Evolutionary conservation across 768 basidiomycete species (phyloP).

Genomic region (Boletus rex-veris): DNA sequence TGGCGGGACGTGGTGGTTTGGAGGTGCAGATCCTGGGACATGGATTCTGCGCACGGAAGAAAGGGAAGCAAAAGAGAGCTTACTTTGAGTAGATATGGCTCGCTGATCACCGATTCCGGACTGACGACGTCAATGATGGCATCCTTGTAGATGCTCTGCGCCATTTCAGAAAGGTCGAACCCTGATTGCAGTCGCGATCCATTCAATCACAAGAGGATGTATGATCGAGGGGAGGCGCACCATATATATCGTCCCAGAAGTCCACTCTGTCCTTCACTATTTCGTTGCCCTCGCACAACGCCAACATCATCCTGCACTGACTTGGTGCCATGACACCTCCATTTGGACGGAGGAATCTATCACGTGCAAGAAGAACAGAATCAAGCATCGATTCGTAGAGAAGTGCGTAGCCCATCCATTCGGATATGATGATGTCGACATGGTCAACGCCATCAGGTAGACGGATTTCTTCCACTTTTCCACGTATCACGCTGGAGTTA

Average conservation of each 20-base stretch:
- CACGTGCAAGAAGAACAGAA: conserved; percentile 85
- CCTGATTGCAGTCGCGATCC: conserved; percentile 43
- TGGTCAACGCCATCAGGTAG: conserved; percentile 68
- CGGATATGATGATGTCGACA: conserved; percentile 94
- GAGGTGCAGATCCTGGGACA: conserved; percentile 69
- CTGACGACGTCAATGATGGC: conserved; percentile 80
- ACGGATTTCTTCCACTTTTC: conserved; percentile 85
- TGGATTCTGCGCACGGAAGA: not conserved
- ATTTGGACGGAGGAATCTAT: conserved; percentile 70
- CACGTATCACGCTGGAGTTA: conserved; percentile 64
- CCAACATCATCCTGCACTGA: conserved; percentile 83
- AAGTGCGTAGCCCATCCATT: conserved; percentile 96
- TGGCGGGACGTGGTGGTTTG: conserved; percentile 60
- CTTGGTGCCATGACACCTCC: conserved; percentile 88
- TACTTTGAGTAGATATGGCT: conserved; percentile 67
- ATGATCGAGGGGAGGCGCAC: conserved; percentile 38
- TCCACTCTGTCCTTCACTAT: conserved; percentile 77
- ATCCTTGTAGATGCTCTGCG: conserved; percentile 67
- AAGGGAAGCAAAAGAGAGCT: conserved; percentile 6
- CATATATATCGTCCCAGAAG: conserved; percentile 92
- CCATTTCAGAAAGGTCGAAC: conserved; percentile 87
- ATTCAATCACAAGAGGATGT: not conserved
- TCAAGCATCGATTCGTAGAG: conserved; percentile 98
- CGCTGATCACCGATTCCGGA: conserved; percentile 60
- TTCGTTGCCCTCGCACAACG: conserved; percentile 71